A percentile compares a stretch with the other conserved stretches of the same genome.
These are phyloP conservation scores for Capsicum rhomboideum DNA, from an alignment of 257 asterid genomes.

Conservation along the genomic window DNA sequence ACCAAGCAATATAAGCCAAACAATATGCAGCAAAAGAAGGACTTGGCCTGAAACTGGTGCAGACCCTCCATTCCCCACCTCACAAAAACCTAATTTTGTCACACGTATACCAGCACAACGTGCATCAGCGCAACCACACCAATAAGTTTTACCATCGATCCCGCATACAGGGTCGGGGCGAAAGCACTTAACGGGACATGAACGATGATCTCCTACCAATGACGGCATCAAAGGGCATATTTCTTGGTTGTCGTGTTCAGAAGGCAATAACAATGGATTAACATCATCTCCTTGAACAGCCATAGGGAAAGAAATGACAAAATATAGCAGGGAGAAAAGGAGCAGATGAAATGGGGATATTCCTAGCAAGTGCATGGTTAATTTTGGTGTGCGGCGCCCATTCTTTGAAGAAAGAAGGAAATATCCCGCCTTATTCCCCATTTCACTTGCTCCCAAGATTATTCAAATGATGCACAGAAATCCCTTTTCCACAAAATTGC, in stretches of 20 bases:
- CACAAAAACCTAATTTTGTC: slow-evolving; percentile 62
- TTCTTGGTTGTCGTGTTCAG: slow-evolving; percentile 25
- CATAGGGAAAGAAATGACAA: slow-evolving; percentile 20
- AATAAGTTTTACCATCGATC: slow-evolving; percentile 71
- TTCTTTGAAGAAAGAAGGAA: no score
- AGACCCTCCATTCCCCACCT: slow-evolving; percentile 75
- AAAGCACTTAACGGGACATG: slow-evolving; percentile 80
- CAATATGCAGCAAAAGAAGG: slow-evolving; percentile 75
- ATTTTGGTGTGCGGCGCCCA: neutral
- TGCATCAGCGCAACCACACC: slow-evolving; percentile 98
- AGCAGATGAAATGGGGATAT: slow-evolving; percentile 11
- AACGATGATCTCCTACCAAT: neutral
- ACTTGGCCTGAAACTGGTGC: slow-evolving; percentile 87
- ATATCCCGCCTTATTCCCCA: neutral
- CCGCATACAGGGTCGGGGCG: slow-evolving; percentile 94
- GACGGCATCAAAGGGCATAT: slow-evolving; percentile 27
- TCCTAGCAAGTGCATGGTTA: neutral
- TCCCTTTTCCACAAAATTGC: neutral
- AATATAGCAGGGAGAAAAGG: slow-evolving; percentile 13
- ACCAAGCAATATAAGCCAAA: slow-evolving; percentile 86
- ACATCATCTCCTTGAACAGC: slow-evolving; percentile 32
- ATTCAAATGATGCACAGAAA: neutral
- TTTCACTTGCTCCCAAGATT: neutral
- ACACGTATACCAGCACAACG: slow-evolving; percentile 72
- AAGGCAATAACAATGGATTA: slow-evolving; percentile 23